Base-by-base conservation (phyloP, 805 yeast genomes). In the Metschnikowia arizonensis region DNA sequence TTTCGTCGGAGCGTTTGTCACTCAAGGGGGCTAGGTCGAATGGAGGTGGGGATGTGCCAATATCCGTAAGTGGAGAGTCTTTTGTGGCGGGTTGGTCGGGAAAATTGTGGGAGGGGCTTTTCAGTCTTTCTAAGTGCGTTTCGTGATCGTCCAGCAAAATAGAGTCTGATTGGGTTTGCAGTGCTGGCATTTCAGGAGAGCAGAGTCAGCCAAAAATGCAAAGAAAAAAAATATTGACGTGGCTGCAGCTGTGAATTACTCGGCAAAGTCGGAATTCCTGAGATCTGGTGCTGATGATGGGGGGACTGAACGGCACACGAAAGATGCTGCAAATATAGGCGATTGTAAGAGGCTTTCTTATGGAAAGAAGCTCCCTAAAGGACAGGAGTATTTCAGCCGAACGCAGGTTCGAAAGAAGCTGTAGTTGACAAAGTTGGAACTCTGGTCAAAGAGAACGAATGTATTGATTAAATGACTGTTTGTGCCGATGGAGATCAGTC, bases 61-160 rank as follows among this genome's bases (percentile, higher is more conserved):
- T 64, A 47, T 68, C 74, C 17, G 72, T 67, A 43, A 68, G 56
- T 3, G 73, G 73, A 8, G 72, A 64, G 37, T 68, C 73, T 46
- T 63, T 67, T 39, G 62, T 57, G 15, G 47, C 49, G 18, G 50
- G 46, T 14, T 34, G 36, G 5, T 48, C 50, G 11, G 33, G 35
- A 23, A n/a, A 18, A 17, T 36, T 32, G 18, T 37, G 40, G 19
- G 40, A 19, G 25, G 40, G 40, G 40, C 40, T 37, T 28, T 28
- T 33, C 40, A 37, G 40, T 37, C 33, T 37, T 18, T 28, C 40
- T 19, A 37, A 21, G 18, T 37, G 33, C 19, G 40, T 37, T 28
- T 28, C 40, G 33, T 26, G 33, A 37, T 37, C 23, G 40, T 37
- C 40, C 40, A 37, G 40, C 33, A 37, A 29, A 37, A 28, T 17